phyloP scores from a whole-genome alignment of 2,329 filamentous ascomycete genomes.

The Aspergillus oerlinghausenensis region DNA sequence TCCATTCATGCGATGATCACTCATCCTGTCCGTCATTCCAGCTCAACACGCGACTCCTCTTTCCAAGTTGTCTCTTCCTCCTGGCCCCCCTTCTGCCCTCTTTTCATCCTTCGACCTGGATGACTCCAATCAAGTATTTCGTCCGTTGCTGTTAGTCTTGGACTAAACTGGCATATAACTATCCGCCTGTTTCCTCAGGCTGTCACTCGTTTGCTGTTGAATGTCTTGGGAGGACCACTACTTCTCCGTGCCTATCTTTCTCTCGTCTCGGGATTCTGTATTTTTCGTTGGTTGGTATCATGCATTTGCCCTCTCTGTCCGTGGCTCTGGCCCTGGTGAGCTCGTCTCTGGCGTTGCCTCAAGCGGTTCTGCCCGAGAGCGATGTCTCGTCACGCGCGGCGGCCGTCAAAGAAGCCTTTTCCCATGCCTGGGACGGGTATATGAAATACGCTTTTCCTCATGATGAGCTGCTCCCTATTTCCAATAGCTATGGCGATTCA shows the following conservation, averaged over 20 bases:
- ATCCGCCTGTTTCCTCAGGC: slow-evolving; percentile 7
- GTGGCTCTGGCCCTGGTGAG: slow-evolving; percentile 21
- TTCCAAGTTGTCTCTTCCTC: slow-evolving; percentile 1
- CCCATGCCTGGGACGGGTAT: slow-evolving; percentile 69
- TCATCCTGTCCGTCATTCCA: neutral
- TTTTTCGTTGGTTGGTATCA: slow-evolving; percentile 9
- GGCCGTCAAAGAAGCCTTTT: slow-evolving; percentile 65
- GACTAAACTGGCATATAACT: neutral
- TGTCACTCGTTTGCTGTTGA: slow-evolving; percentile 6
- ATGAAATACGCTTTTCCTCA: slow-evolving; percentile 69
- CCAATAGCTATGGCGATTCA: slow-evolving; percentile 62
- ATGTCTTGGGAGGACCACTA: neutral
- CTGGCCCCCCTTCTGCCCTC: neutral
- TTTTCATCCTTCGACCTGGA: neutral
- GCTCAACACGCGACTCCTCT: slow-evolving; percentile 2
- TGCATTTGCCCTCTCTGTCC: slow-evolving; percentile 23
- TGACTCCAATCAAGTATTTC: neutral
- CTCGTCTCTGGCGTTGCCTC: slow-evolving; percentile 19
- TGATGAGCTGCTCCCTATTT: slow-evolving; percentile 68
- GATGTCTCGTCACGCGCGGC: slow-evolving; percentile 42
- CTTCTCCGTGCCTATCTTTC: neutral
- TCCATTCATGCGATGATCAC: neutral
- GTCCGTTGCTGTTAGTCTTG: neutral
- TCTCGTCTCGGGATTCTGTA: slow-evolving; percentile 1
- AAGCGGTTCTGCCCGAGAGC: slow-evolving; percentile 8